Evolutionary conservation across 164 flowering plant genomes (phyloP), one percentile per base, ranked within the genome.

Genomic region (Chimonanthus salicifolius): DNA sequence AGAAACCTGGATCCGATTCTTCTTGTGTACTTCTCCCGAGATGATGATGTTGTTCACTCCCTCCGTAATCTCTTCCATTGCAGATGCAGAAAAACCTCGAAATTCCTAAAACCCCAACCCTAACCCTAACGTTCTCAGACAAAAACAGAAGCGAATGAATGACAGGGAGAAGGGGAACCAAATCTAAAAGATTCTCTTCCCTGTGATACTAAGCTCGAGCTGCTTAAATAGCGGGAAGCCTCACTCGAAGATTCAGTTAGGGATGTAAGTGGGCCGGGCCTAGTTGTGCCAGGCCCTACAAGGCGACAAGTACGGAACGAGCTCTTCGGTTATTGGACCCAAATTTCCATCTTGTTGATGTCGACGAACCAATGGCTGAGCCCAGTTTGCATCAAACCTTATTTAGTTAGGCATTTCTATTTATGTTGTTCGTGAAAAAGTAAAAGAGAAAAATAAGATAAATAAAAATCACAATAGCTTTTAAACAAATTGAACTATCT

Each of bases 1-100:
- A 78, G 94, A 88, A 66, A 89, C 94, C 77, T 88, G 90, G 79
- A 89, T 89, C 8, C 91, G 85, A 47, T 89, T 89, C 87, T 83
- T 85, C 88, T 84, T 71, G 78, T 71, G 67, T 3, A 77, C 48
- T 47, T 48, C 68, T 5, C n/a, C 47, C 7, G 20, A 51, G 60
- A 88, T 58, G 82, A 45, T 78, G 47, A 88, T 75, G 82, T 80
- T 84, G 81, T 80, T 83, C 15, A 89, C 86, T 69, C 87, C 90
- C 13, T 86, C 90, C 0, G 90, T 76, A 18, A 88, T 83, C 62
- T 79, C 89, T 45, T 89, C 91, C 90, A 89, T 88, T 70, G 74
- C 21, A 4, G 45, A 51, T 9, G 45, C 50, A 43, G 20, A 47
- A 58, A 8, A 3, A 18, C 11, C 4, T 3, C 2, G 5, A 4